Conservation (phyloP, 2,329 filamentous ascomycete species). For the Ascocoryne sarcoides region DNA sequence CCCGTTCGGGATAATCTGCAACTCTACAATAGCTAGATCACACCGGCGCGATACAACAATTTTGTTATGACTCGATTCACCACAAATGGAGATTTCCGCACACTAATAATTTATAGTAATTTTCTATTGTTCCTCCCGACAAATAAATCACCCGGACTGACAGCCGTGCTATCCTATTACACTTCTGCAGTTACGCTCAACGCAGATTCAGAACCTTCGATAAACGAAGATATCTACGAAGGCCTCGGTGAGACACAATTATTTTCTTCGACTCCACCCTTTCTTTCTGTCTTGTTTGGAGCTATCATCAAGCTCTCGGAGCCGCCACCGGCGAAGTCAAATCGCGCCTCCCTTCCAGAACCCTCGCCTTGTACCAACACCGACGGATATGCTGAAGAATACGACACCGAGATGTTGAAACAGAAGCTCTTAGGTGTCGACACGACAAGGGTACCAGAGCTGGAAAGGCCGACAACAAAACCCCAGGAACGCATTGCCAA, state of each 20-base stretch:
- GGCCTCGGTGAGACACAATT: conserved; percentile 80
- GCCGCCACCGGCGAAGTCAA: conserved; percentile 17
- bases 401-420: background rate
- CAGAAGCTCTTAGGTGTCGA: too few relatives aligned
- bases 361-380: background rate
- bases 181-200: conserved; percentile 82
- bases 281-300: conserved; percentile 67
- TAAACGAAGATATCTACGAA: conserved; percentile 84
- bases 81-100: too few relatives aligned
- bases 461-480: too few relatives aligned
- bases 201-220: conserved; percentile 85
- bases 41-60: too few relatives aligned
- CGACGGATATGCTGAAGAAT: background rate
- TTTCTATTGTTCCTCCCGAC: conserved; percentile 84
- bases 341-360: conserved; percentile 5
- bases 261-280: conserved; percentile 43
- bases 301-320: conserved; percentile 60
- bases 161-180: conserved; percentile 84
- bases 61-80: too few relatives aligned
- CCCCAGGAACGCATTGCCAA: conserved; percentile 4
- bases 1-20: too few relatives aligned
- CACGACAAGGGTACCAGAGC: too few relatives aligned
- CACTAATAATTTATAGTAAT: conserved; percentile 47
- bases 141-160: conserved; percentile 58
- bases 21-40: too few relatives aligned